Base-by-base conservation (phyloP, 495 filamentous ascomycete species). In the Elaphomyces granulatus region DNA sequence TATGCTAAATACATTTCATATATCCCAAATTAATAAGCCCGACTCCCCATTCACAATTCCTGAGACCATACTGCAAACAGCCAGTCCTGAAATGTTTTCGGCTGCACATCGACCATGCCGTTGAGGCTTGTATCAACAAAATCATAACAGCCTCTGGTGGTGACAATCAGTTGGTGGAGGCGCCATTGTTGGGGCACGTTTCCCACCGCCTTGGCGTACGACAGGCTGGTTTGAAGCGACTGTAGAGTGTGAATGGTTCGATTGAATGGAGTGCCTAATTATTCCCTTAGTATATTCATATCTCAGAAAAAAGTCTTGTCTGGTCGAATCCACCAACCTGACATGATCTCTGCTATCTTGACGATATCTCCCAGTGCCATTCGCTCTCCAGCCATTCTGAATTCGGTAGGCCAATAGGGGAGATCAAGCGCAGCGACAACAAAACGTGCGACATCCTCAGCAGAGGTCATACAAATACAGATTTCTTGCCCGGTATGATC, bases 371-470 rank as follows among this genome's bases (percentile, higher is more conserved):
- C 56, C 1, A 74, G 58, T n/a, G 60, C 66, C 50, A 81, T 54
- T 6, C 69, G 61, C 38, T 80, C 72, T 20, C 78, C 80, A 36
- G 63, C 59, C 69, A 85, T 75, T 37, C 67, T 61, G 36, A 77
- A 68, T 45, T 83, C 78, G n/a, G 55, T 51, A 4, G 78, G 80
- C 81, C 81, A 85, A 26, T 55, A 58, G 7, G 60, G 60, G 26
- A 77, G 58, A 3, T 72, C 74, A 18, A 83, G 48, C 2, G 79
- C 73, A 17, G 70, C 64, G 2, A 74, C 77, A 30, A 86, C 64
- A 49, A 80, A 83, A 33, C 63, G 64, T 14, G 63, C 80, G 20
- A 83, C 72, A 42, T 86, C 80, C 44, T 70, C 60, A 8, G 71
- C 75, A 2, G 79, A 75, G 4, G 77, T 84, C 58, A 86, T 59